A percentile compares a stretch with the other conserved stretches of the same genome.
These are phyloP conservation scores for Purpureocillium lavendulum DNA, from an alignment of 2,329 filamentous ascomycete genomes.

Conservation along the genomic window DNA sequence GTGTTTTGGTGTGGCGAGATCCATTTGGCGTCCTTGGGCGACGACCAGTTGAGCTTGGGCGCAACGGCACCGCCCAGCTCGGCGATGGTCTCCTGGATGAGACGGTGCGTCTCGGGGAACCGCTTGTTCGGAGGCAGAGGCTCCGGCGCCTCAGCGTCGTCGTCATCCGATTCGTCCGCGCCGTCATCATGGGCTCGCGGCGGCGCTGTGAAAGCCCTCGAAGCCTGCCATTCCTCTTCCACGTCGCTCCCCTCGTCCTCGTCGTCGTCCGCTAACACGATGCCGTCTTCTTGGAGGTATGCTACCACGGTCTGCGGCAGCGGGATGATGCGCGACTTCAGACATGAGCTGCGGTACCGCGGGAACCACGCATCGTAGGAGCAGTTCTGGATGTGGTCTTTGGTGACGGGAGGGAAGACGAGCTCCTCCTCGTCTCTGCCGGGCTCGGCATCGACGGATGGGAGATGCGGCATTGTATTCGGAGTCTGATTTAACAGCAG, in stretches of 20 bases:
- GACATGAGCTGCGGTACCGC: conserved; percentile 70
- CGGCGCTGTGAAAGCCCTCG: conserved; percentile 16
- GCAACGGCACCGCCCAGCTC: conserved; percentile 80
- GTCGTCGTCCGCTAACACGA: conserved; percentile 71
- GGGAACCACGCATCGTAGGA: conserved; percentile 91
- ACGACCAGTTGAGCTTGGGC: conserved; percentile 96
- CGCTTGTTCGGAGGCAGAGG: conserved; percentile 42
- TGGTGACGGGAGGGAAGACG: conserved; percentile 75
- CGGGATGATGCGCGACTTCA: conserved; percentile 79
- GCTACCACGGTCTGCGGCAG: conserved; percentile 67
- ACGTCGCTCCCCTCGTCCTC: conserved; percentile 25
- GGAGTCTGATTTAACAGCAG: too few relatives aligned
- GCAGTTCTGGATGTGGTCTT: conserved; percentile 85
- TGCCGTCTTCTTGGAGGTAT: conserved; percentile 88
- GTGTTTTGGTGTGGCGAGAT: conserved; percentile 79
- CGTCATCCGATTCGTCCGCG: conserved; percentile 37
- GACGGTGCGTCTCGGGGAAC: conserved; percentile 65
- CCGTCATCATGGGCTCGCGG: conserved; percentile 27
- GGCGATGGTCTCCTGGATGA: conserved; percentile 67
- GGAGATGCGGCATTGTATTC: conserved; percentile 25
- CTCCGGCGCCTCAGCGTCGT: conserved; percentile 34
- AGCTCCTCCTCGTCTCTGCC: conserved; percentile 23
- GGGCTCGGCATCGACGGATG: conserved; percentile 8
- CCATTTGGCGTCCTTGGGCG: conserved; percentile 92
- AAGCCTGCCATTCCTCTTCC: conserved; percentile 40